Conservation (phyloP, 306 rosid species). For the Lotus japonicus region DNA sequence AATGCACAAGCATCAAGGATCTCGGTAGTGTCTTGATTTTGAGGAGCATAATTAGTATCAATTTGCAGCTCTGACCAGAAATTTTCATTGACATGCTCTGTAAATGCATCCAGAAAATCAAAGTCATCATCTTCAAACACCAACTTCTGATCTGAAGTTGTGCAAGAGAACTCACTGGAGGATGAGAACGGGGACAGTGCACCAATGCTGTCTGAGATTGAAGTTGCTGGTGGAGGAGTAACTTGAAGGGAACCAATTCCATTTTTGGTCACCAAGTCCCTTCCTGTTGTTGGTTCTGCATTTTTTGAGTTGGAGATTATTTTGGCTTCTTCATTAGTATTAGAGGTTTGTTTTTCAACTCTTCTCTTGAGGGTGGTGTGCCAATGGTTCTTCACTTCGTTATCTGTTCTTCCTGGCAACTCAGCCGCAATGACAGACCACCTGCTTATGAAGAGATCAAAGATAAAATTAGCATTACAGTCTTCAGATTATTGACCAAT, state of each 20-base stretch:
- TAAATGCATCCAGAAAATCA: slow-evolving; percentile 20
- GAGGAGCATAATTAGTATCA: neutral
- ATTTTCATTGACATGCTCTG: neutral
- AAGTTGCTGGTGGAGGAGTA: neutral
- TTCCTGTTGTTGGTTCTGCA: neutral
- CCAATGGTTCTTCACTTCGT: slow-evolving; percentile 42
- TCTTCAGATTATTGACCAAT: too few relatives aligned
- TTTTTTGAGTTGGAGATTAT: neutral
- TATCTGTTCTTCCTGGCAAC: slow-evolving; percentile 36
- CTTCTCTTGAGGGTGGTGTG: slow-evolving; percentile 30
- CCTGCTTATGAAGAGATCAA: neutral
- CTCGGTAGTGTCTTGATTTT: neutral
- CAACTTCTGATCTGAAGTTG: neutral
- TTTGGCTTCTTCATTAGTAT: neutral
- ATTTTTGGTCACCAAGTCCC: neutral
- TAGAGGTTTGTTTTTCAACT: neutral
- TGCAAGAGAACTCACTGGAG: slow-evolving; percentile 7
- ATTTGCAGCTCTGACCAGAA: slow-evolving; percentile 19
- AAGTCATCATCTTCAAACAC: slow-evolving; percentile 23
- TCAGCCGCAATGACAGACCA: slow-evolving; percentile 38
- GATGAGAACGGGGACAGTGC: slow-evolving; percentile 1
- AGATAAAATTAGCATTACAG: neutral
- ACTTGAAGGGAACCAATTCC: neutral
- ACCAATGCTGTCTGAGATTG: neutral
- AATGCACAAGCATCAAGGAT: neutral